Evolutionary conservation across 176 grass and related monocot genomes (phyloP).

Genomic region (Triticum timopheevii): DNA sequence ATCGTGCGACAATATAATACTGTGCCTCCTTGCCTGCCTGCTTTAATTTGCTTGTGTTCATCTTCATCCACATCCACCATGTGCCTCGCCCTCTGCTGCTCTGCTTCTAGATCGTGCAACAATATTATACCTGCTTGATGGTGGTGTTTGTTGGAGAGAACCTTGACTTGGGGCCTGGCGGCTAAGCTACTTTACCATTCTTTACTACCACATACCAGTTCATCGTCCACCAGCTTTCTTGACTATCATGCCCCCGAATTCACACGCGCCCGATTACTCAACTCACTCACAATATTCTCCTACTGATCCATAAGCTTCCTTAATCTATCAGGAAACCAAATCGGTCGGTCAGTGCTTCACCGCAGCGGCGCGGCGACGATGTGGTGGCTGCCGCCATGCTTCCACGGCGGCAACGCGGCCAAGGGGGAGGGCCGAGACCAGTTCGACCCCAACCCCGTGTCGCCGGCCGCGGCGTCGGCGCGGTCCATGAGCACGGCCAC

Average conservation of each 20-base stretch:
- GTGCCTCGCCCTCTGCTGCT: not conserved
- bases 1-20: too few relatives aligned
- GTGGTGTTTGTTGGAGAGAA: not conserved
- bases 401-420: not conserved
- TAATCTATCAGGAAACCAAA: not conserved
- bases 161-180: not conserved
- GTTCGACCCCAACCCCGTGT: slow-evolving; percentile 3
- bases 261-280: not conserved
- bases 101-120: not conserved
- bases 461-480: slow-evolving; percentile 27
- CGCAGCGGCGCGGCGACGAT: slow-evolving; percentile 20
- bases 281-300: not conserved
- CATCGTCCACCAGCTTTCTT: not conserved
- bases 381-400: slow-evolving; percentile 44
- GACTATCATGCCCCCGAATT: not conserved
- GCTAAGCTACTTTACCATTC: not conserved
- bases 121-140: not conserved
- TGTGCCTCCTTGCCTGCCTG: too few relatives aligned
- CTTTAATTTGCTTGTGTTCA: not conserved
- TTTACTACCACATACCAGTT: not conserved
- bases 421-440: not conserved
- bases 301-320: not conserved
- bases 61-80: not conserved
- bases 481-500: slow-evolving; percentile 51
- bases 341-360: not conserved